Conservation (phyloP, 768 basidiomycete species). For the Mycena capillaripes region DNA sequence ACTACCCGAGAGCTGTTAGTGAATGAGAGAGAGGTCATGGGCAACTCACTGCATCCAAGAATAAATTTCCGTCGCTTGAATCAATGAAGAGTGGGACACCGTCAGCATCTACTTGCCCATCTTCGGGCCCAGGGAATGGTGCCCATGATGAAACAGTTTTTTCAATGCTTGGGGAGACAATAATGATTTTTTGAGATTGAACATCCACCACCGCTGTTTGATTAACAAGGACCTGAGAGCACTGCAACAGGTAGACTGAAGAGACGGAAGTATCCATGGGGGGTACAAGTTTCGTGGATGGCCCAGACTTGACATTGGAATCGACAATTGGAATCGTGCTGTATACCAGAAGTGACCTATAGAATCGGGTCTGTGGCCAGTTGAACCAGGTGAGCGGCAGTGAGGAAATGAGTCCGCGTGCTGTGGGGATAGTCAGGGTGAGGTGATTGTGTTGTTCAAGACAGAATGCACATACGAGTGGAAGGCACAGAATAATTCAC, state of each 20-base stretch:
- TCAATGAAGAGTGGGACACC: neutral
- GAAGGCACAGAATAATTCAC: neutral
- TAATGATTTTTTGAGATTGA: neutral
- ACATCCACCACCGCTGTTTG: neutral
- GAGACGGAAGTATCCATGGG: neutral
- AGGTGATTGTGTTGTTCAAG: no score
- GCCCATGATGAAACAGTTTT: neutral
- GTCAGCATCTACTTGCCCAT: neutral
- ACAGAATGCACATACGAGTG: neutral
- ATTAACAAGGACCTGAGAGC: neutral
- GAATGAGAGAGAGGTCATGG: neutral
- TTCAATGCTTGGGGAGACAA: neutral
- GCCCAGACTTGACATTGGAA: neutral
- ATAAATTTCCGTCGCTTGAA: neutral
- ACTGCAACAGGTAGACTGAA: neutral
- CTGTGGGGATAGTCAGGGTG: neutral
- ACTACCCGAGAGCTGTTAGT: neutral
- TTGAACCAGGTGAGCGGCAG: neutral
- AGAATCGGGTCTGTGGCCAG: neutral
- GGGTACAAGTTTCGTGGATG: neutral
- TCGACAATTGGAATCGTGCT: neutral
- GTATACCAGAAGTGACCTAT: neutral
- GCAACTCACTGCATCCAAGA: neutral
- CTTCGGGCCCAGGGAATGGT: neutral
- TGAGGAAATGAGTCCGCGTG: neutral